Evolutionary conservation across 1,284 basidiomycete genomes (phyloP), one percentile per base, ranked within the genome.

Genomic region (Malassezia slooffiae): DNA sequence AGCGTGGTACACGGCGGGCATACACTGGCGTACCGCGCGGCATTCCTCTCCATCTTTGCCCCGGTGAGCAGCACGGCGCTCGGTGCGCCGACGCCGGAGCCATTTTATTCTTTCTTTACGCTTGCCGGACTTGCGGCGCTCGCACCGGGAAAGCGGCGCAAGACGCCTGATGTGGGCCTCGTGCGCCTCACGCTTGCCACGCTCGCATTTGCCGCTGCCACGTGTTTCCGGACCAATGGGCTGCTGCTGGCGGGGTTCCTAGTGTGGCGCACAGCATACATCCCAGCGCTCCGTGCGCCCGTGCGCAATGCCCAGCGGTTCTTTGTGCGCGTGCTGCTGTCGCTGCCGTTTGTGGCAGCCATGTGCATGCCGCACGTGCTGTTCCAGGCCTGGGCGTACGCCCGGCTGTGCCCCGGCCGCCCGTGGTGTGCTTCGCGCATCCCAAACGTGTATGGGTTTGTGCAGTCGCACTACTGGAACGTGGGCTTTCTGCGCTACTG

Each of bases 401-500:
- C 52, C 8, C 62, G 72, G 0, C 87, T 88, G 62, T 95, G 90
- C 59, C 47, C 27, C 4, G 17, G 34, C 47, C 50, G 73, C 29
- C 70, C 72, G 2, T 95, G 88, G 39, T 38, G 24, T 28, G 39
- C 60, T 1, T 50, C 61, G 0, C 34, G 60, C 3, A 55, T 80
- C 1, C 86, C 87, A 0, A 76, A 79, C 12, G 79, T 85, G 34
- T 96, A 96, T 67, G 72, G 76, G n/a, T 80, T 84, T 58, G 83
- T 85, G 1, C 91, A 96, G 70, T 71, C 72, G 1, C 74, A 77
- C 34, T 96, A 96, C 70, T 97, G 91, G 76, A 74, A 32, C 35
- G 72, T 60, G 2, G 89, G 89, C 5, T 78, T 88, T 50, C 71
- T 95, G 45, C 77, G 75, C 1, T 96, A 97, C 71, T 97, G 88